These are phyloP conservation scores for Neonectria faginata DNA, from an alignment of 2,329 filamentous ascomycete species.

Conservation along the genomic window DNA sequence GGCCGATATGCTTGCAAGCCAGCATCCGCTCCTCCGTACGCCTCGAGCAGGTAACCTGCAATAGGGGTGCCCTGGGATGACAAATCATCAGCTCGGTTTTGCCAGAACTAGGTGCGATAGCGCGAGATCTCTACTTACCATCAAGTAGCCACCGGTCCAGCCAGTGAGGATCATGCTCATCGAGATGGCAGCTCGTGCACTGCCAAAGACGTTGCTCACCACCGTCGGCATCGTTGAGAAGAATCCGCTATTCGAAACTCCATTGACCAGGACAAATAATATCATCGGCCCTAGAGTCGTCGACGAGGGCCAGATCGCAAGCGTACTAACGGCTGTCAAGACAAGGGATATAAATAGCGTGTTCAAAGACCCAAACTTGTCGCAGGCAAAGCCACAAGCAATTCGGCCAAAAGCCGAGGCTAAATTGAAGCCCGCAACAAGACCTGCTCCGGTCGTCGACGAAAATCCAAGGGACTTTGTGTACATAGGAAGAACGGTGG, in stretches of 20 bases:
- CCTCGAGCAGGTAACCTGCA: slow-evolving; percentile 68
- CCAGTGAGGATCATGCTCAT: slow-evolving; percentile 72
- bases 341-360: slow-evolving; percentile 62
- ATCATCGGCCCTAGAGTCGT: slow-evolving; percentile 64
- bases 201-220: slow-evolving; percentile 68
- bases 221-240: slow-evolving; percentile 73
- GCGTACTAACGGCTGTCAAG: slow-evolving; percentile 66
- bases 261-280: slow-evolving; percentile 69
- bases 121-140: slow-evolving; percentile 53
- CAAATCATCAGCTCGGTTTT: slow-evolving; percentile 22
- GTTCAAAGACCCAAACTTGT: slow-evolving; percentile 66
- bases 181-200: slow-evolving; percentile 62
- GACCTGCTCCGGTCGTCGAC: slow-evolving; percentile 62
- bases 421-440: slow-evolving; percentile 71
- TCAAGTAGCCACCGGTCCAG: slow-evolving; percentile 70
- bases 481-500: slow-evolving; percentile 70
- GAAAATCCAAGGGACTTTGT: slow-evolving; percentile 63
- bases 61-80: slow-evolving; percentile 63
- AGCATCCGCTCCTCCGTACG: slow-evolving; percentile 62
- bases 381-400: slow-evolving; percentile 63
- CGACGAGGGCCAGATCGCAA: slow-evolving; percentile 70
- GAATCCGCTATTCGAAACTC: slow-evolving; percentile 69
- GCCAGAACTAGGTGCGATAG: not conserved
- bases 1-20: slow-evolving; percentile 66
- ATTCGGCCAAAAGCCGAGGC: slow-evolving; percentile 68